Evolutionary conservation across 257 asterid species (phyloP).

Genomic region (Solanum neorickii): DNA sequence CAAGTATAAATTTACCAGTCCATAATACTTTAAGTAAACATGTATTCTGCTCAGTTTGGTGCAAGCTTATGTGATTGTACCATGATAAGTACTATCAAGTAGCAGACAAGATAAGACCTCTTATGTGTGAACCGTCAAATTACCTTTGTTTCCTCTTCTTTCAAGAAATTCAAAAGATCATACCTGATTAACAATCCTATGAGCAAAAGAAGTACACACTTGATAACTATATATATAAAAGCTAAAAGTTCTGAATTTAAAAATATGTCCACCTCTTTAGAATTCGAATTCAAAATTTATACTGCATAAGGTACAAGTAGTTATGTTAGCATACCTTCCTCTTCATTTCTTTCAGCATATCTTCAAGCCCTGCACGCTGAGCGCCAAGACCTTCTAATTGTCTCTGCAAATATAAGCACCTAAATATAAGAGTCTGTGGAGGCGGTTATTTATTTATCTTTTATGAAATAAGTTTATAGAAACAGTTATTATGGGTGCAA

Average conservation of each 20-base stretch:
- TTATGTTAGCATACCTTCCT: slow-evolving; percentile 51
- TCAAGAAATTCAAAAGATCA: neutral
- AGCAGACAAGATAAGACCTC: neutral
- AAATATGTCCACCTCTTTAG: neutral
- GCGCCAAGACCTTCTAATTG: slow-evolving; percentile 94
- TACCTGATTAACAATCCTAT: neutral
- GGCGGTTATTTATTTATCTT: neutral
- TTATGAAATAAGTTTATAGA: neutral
- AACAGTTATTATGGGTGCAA: neutral
- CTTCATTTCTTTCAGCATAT: slow-evolving; percentile 99
- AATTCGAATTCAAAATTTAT: neutral
- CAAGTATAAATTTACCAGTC: neutral
- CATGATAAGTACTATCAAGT: neutral
- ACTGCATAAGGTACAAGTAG: neutral
- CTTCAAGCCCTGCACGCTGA: slow-evolving; percentile 98
- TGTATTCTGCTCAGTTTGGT: neutral
- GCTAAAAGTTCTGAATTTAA: neutral
- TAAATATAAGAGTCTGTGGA: neutral
- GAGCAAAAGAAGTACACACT: neutral
- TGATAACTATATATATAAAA: neutral
- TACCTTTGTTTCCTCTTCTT: neutral
- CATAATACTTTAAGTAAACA: neutral
- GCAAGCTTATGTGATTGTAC: neutral
- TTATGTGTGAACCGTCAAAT: neutral
- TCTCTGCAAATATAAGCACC: slow-evolving; percentile 45